These are phyloP conservation scores for Spongispora temasekensis DNA, from an alignment of 1,284 basidiomycete species.

Conservation along the genomic window DNA sequence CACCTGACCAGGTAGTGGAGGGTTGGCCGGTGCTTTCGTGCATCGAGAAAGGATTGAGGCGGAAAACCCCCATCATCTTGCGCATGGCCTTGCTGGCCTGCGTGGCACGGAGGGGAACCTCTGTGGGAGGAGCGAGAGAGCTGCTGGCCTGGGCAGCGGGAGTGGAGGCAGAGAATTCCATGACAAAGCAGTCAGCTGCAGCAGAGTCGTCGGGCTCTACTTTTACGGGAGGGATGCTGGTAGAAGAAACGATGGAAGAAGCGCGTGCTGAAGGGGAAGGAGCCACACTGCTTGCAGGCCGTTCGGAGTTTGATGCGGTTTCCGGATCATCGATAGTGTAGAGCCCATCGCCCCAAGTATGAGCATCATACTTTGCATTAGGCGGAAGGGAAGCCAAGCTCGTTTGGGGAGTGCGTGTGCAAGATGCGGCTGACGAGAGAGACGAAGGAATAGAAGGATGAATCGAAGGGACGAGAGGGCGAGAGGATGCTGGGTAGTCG, in stretches of 20 bases:
- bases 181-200: slow-evolving; percentile 37
- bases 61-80: slow-evolving; percentile 72
- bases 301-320: slow-evolving; percentile 37
- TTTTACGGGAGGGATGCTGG: slow-evolving; percentile 32
- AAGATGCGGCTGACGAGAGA: slow-evolving; percentile 13
- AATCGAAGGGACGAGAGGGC: slow-evolving; percentile 16
- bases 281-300: slow-evolving; percentile 35
- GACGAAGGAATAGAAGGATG: slow-evolving; percentile 20
- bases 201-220: slow-evolving; percentile 32
- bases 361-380: slow-evolving; percentile 24
- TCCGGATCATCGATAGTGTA: slow-evolving; percentile 37
- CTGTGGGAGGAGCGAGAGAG: slow-evolving; percentile 52
- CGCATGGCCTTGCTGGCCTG: slow-evolving; percentile 68
- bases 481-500: slow-evolving; percentile 25
- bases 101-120: slow-evolving; percentile 72
- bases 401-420: slow-evolving; percentile 9
- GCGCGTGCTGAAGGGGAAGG: slow-evolving; percentile 39
- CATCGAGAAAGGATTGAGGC: slow-evolving; percentile 73
- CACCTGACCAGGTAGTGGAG: slow-evolving; percentile 40
- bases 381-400: slow-evolving; percentile 16
- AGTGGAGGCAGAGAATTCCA: slow-evolving; percentile 36
- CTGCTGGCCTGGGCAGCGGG: slow-evolving; percentile 36
- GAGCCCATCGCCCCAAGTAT: slow-evolving; percentile 35
- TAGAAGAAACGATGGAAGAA: slow-evolving; percentile 34
- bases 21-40: slow-evolving; percentile 51